These are phyloP conservation scores for Candida corydali DNA, from an alignment of 805 yeast genomes.

Conservation along the genomic window DNA sequence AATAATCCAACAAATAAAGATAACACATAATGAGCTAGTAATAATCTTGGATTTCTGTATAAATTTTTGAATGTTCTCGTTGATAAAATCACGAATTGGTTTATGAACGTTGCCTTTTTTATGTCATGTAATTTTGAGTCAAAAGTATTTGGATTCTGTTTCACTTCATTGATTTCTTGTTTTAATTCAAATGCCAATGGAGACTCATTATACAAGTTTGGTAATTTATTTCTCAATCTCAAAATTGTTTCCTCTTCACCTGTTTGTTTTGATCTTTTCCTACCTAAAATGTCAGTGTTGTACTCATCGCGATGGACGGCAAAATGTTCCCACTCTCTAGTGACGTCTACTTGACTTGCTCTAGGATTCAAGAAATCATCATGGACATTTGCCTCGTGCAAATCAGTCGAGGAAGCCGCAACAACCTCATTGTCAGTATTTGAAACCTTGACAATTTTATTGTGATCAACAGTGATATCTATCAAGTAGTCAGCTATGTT, in stretches of 20 bases:
- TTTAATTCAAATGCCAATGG: conserved; percentile 36
- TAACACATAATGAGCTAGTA: conserved; percentile 77
- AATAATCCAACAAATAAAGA: conserved; percentile 75
- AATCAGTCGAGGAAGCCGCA: conserved; percentile 10
- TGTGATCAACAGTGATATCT: conserved; percentile 76
- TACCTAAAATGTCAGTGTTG: conserved; percentile 22
- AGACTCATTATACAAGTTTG: conserved; percentile 35
- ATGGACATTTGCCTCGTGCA: conserved; percentile 22
- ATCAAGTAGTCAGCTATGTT: conserved; percentile 92
- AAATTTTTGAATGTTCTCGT: conserved; percentile 88
- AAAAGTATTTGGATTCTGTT: conserved; percentile 19
- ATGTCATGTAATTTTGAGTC: conserved; percentile 29
- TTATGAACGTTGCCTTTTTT: conserved; percentile 52
- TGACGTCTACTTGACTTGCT: conserved; percentile 47
- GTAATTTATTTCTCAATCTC: conserved; percentile 25
- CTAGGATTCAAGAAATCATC: conserved; percentile 20
- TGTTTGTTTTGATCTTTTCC: conserved; percentile 11
- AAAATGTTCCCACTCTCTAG: conserved; percentile 82
- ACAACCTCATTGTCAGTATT: conserved; percentile 12
- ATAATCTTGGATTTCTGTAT: conserved; percentile 87
- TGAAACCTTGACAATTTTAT: conserved; percentile 24
- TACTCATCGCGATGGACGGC: conserved; percentile 78
- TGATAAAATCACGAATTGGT: conserved; percentile 71
- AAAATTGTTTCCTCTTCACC: conserved; percentile 20
- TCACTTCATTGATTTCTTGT: conserved; percentile 29